A percentile compares a stretch with the other conserved stretches of the same genome.
Conservation (phyloP, 2,329 filamentous ascomycete genomes). For the Fusarium duplospermum region DNA sequence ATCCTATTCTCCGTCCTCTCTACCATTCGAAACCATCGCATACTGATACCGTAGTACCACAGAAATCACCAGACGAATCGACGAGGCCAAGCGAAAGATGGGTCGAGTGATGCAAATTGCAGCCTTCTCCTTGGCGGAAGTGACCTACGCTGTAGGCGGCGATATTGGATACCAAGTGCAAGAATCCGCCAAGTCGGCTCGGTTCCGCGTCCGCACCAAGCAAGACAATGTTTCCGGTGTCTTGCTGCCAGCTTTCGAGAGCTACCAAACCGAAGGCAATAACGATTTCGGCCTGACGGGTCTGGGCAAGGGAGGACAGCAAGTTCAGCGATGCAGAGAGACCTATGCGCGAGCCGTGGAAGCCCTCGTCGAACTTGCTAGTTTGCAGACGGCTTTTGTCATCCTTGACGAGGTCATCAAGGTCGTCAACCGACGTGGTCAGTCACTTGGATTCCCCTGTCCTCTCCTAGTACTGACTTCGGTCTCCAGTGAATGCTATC, state of each 20-base stretch:
- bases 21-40: slow-evolving; percentile 3
- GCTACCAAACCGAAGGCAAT: slow-evolving; percentile 86
- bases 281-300: slow-evolving; percentile 98
- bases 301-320: slow-evolving; percentile 95
- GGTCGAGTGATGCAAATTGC: slow-evolving; percentile 99
- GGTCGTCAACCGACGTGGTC: slow-evolving; percentile 94
- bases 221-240: slow-evolving; percentile 99
- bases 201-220: slow-evolving; percentile 92
- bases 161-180: slow-evolving; percentile 98
- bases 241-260: slow-evolving; percentile 92
- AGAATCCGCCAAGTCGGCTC: slow-evolving; percentile 91
- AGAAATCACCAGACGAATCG: slow-evolving; percentile 97
- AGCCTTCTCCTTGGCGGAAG: slow-evolving; percentile 95
- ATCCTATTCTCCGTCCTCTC: neutral
- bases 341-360: slow-evolving; percentile 97
- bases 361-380: slow-evolving; percentile 93
- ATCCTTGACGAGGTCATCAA: slow-evolving; percentile 99
- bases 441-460: slow-evolving; percentile 16
- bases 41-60: slow-evolving; percentile 32
- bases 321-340: slow-evolving; percentile 93
- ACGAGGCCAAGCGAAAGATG: slow-evolving; percentile 99
- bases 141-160: slow-evolving; percentile 95
- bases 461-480: slow-evolving; percentile 1
- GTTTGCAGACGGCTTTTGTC: slow-evolving; percentile 96
- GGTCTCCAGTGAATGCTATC: slow-evolving; percentile 83